A percentile compares a stretch with the other conserved stretches of the same genome.
Conservation (phyloP, 208 protist species). For the Lotmaria passim region DNA sequence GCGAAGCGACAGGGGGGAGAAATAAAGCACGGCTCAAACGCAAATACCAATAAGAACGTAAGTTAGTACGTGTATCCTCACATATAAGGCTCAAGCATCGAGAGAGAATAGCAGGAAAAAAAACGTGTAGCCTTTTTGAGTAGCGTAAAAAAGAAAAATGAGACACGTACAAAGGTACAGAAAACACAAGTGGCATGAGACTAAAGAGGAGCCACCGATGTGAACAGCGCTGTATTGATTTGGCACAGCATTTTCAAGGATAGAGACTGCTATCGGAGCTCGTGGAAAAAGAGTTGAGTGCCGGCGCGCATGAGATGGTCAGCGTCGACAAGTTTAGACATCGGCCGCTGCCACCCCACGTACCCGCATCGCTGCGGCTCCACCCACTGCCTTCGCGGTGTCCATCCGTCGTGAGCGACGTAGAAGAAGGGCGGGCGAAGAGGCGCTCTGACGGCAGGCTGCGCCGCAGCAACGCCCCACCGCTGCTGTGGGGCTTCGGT, state of each 20-base stretch:
- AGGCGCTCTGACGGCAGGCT: slow-evolving; percentile 17
- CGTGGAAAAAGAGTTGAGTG: slow-evolving; percentile 18
- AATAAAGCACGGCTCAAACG: neutral
- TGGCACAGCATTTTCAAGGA: neutral
- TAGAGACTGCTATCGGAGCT: slow-evolving; percentile 26
- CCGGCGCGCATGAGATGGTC: slow-evolving; percentile 21
- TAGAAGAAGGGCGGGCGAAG: slow-evolving; percentile 13
- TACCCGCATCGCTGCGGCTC: slow-evolving; percentile 13
- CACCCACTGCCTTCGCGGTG: slow-evolving; percentile 16
- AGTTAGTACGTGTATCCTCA: neutral
- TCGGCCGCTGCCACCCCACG: slow-evolving; percentile 14
- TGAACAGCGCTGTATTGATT: too few species aligned
- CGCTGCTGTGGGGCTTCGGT: slow-evolving; percentile 1
- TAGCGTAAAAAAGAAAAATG: too few species aligned
- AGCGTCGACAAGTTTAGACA: slow-evolving; percentile 20
- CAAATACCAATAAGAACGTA: neutral
- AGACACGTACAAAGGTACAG: too few species aligned
- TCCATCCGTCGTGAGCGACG: slow-evolving; percentile 1
- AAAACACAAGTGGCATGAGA: too few species aligned
- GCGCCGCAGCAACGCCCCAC: neutral
- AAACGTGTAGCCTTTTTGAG: too few species aligned
- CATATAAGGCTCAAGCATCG: neutral
- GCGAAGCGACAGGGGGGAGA: neutral
- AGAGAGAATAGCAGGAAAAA: slow-evolving; percentile 11
- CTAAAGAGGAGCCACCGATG: too few species aligned